Evolutionary conservation across 345 rosid species (phyloP).

Genomic region (Pistacia vera): DNA sequence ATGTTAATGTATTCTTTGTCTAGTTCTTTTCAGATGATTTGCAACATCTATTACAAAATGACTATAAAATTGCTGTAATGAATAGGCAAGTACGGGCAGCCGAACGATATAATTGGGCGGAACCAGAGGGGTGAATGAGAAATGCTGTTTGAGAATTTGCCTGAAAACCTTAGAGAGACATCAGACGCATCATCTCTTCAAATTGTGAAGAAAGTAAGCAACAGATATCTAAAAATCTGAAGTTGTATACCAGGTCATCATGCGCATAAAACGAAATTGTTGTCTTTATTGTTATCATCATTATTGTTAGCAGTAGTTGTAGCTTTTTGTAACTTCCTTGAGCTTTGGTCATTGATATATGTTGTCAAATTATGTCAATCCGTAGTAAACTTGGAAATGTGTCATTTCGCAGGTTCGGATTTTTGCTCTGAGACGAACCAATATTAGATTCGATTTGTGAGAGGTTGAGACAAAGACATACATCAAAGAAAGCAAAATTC

Average conservation of each 20-base stretch:
- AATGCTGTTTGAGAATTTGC: slow-evolving; percentile 66
- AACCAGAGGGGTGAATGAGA: slow-evolving; percentile 89
- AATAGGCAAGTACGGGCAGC: slow-evolving; percentile 78
- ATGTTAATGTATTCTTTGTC: not conserved
- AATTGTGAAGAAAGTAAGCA: slow-evolving; percentile 67
- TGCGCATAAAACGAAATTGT: not conserved
- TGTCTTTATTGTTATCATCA: not conserved
- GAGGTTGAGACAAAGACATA: slow-evolving; percentile 73
- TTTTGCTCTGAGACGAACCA: slow-evolving; percentile 64
- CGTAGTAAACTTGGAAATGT: not conserved
- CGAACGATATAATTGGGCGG: slow-evolving; percentile 87
- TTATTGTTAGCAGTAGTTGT: too few relatives aligned
- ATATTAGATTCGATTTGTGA: slow-evolving; percentile 71
- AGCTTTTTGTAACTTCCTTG: too few relatives aligned
- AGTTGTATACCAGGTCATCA: too few relatives aligned
- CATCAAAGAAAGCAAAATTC: slow-evolving; percentile 59
- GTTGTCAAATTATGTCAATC: not conserved
- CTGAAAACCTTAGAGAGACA: slow-evolving; percentile 93
- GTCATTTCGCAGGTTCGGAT: slow-evolving; percentile 63
- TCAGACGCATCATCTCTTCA: slow-evolving; percentile 86
- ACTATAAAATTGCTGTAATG: too few relatives aligned
- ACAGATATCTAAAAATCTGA: not conserved
- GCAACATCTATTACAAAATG: too few relatives aligned
- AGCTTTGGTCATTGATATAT: not conserved
- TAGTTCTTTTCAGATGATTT: too few relatives aligned